Conservation (phyloP, 768 basidiomycete species). For the Auriscalpium vulgare region DNA sequence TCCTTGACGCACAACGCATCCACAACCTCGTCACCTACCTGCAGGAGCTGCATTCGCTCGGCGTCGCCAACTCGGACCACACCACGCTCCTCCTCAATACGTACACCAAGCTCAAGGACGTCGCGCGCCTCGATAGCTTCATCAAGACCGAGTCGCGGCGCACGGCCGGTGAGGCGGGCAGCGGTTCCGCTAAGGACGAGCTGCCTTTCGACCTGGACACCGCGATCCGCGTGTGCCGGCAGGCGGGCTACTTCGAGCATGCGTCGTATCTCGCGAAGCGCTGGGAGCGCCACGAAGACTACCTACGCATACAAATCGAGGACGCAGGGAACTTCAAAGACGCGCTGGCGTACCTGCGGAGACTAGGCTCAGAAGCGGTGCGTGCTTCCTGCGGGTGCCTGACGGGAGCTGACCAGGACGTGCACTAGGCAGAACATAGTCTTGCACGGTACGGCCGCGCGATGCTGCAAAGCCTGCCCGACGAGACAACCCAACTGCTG, state of each 20-base stretch:
- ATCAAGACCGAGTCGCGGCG: slow-evolving; percentile 78
- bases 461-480: slow-evolving; percentile 73
- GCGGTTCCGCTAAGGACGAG: slow-evolving; percentile 33
- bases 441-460: slow-evolving; percentile 83
- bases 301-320: slow-evolving; percentile 88
- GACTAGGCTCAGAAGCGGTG: slow-evolving; percentile 72
- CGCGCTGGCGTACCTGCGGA: slow-evolving; percentile 73
- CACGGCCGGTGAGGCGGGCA: slow-evolving; percentile 31
- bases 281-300: slow-evolving; percentile 89
- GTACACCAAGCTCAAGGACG: slow-evolving; percentile 94
- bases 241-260: slow-evolving; percentile 94
- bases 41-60: slow-evolving; percentile 86
- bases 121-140: slow-evolving; percentile 80
- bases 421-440: slow-evolving; percentile 75
- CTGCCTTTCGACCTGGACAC: slow-evolving; percentile 96
- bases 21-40: slow-evolving; percentile 93
- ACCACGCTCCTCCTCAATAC: slow-evolving; percentile 95
- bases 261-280: slow-evolving; percentile 89
- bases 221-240: slow-evolving; percentile 92
- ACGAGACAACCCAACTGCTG: slow-evolving; percentile 84
- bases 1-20: slow-evolving; percentile 92
- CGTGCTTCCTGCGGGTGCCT: slow-evolving; percentile 22
- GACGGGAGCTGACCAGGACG: neutral
- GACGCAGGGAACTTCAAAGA: slow-evolving; percentile 78
- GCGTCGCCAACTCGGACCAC: slow-evolving; percentile 91